These are phyloP conservation scores for Hordeum marinum DNA, from an alignment of 176 grass and related monocot species.

Conservation along the genomic window DNA sequence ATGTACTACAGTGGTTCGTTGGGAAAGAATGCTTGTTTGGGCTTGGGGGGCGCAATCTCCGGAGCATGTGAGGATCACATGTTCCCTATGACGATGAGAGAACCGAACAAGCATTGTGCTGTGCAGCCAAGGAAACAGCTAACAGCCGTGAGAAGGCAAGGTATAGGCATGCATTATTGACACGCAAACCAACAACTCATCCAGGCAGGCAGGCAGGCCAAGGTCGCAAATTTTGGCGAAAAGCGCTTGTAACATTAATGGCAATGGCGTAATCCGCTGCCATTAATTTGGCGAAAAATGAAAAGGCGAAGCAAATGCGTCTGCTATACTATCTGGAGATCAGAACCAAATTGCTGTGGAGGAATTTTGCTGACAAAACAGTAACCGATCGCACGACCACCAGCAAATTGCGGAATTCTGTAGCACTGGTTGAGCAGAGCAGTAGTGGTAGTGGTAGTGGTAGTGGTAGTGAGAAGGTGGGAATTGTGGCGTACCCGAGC, in stretches of 20 bases:
- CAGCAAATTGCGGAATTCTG: background rate
- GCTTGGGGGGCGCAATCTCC: background rate
- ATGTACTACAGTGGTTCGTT: background rate
- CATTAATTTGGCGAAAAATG: too few relatives aligned
- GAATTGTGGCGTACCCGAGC: conserved; percentile 41
- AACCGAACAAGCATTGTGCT: background rate
- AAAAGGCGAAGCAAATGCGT: background rate
- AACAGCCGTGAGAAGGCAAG: conserved; percentile 1
- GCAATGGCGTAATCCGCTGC: too few relatives aligned
- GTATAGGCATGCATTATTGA: background rate
- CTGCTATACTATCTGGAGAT: background rate
- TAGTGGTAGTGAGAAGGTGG: too few relatives aligned
- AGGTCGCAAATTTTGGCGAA: too few relatives aligned
- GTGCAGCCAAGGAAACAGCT: background rate
- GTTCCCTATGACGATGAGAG: background rate
- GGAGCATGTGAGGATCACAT: background rate
- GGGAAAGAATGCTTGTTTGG: background rate
- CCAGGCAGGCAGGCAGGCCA: background rate
- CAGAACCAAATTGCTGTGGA: background rate
- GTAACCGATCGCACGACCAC: too few relatives aligned
- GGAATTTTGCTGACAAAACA: too few relatives aligned
- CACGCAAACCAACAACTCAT: conserved; percentile 23
- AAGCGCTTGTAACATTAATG: too few relatives aligned
- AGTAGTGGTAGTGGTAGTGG: background rate
- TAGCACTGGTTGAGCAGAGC: background rate